These are phyloP conservation scores for Zea mays DNA, from an alignment of 176 grass and related monocot species.

Conservation along the genomic window DNA sequence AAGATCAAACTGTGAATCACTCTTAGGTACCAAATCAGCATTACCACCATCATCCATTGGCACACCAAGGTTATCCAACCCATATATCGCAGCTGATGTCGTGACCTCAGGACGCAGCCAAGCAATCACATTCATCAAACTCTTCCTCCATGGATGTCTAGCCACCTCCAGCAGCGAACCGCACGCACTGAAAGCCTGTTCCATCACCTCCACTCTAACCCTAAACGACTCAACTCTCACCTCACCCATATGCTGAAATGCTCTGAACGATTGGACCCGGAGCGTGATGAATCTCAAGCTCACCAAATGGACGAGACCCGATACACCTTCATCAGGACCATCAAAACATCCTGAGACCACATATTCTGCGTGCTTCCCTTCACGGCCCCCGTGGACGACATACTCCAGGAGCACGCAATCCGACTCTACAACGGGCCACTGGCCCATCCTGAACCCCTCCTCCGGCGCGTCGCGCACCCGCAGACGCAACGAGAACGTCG, in stretches of 20 bases:
- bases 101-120: slow-evolving; percentile 83
- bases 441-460: slow-evolving; percentile 64
- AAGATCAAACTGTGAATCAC: slow-evolving; percentile 69
- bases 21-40: slow-evolving; percentile 31
- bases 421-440: slow-evolving; percentile 66
- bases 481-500: slow-evolving; percentile 57
- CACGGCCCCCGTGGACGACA: slow-evolving; percentile 1
- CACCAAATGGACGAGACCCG: slow-evolving; percentile 65
- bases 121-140: slow-evolving; percentile 80
- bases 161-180: slow-evolving; percentile 68
- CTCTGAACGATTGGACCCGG: slow-evolving; percentile 7
- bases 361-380: slow-evolving; percentile 7
- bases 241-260: slow-evolving; percentile 4
- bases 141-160: slow-evolving; percentile 86
- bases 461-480: slow-evolving; percentile 55
- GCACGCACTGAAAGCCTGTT: slow-evolving; percentile 56
- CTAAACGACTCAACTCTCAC: slow-evolving; percentile 29
- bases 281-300: slow-evolving; percentile 63
- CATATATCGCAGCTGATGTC: slow-evolving; percentile 67
- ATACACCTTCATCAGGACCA: slow-evolving; percentile 76
- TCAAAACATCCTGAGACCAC: slow-evolving; percentile 63
- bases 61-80: slow-evolving; percentile 31
- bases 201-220: slow-evolving; percentile 71
- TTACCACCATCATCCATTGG: slow-evolving; percentile 33
- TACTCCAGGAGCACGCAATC: slow-evolving; percentile 67